phyloP scores from a whole-genome alignment of 176 grass and related monocot genomes.

The Avena insularis region DNA sequence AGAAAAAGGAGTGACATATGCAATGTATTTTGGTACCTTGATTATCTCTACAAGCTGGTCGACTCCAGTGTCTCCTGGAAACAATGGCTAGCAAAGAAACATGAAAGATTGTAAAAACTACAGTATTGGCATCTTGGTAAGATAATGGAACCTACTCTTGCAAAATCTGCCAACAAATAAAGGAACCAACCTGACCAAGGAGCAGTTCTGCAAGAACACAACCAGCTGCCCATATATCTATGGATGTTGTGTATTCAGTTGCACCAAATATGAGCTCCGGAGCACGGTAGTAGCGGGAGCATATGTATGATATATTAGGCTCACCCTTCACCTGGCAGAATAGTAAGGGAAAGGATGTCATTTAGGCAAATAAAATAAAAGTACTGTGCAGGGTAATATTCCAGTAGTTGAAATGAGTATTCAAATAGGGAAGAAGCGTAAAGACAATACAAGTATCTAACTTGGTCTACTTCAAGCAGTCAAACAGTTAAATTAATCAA shows the following conservation, averaged over 20 bases:
- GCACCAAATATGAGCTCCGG: constrained; percentile 79
- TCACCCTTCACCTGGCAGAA: constrained; percentile 59
- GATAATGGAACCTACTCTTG: constrained; percentile 7
- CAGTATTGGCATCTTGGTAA: constrained; percentile 19
- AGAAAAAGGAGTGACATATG: background rate
- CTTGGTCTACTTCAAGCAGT: constrained; percentile 7
- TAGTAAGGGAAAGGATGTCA: constrained; percentile 5
- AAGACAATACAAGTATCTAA: background rate
- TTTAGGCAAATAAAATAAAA: background rate
- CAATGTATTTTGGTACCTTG: constrained; percentile 45
- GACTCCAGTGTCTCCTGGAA: constrained; percentile 65
- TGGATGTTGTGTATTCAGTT: constrained; percentile 70
- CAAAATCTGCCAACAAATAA: constrained; percentile 5
- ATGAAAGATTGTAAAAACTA: constrained; percentile 25
- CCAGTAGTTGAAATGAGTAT: background rate
- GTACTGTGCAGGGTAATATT: background rate
- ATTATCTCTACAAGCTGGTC: constrained; percentile 79
- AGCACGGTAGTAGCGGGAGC: constrained; percentile 71
- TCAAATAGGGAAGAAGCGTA: background rate
- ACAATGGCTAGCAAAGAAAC: constrained; percentile 55
- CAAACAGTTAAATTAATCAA: background rate
- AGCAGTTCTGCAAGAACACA: constrained; percentile 81
- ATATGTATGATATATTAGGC: constrained; percentile 82
- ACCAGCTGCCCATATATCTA: constrained; percentile 78
- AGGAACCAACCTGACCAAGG: constrained; percentile 62